Percentiles rank a stretch among this genome's conserved stretches.
phyloP scores from a whole-genome alignment of 139 green algal species.

The Tetraselmis chui region DNA sequence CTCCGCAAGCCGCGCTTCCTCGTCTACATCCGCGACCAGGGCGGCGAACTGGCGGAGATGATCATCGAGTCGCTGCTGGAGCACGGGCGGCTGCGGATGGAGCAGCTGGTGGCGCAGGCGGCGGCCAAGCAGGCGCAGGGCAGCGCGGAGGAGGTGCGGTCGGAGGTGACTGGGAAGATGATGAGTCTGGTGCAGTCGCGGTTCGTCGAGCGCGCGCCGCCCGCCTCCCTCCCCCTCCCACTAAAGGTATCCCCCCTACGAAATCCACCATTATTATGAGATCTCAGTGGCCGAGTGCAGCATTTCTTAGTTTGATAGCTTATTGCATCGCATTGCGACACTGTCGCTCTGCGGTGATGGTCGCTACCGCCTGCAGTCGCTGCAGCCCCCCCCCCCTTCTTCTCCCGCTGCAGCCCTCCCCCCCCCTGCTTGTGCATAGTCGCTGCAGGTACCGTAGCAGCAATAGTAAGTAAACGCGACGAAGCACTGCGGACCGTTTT shows the following conservation, averaged over 20 bases:
- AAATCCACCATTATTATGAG: too few relatives aligned
- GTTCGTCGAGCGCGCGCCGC: neutral
- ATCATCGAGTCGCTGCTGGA: neutral
- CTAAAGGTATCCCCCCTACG: neutral
- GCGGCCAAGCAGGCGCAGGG: neutral
- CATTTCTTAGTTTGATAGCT: too few relatives aligned
- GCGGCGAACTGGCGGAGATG: neutral
- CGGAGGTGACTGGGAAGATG: neutral
- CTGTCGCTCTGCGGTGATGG: too few relatives aligned
- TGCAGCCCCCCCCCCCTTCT: neutral
- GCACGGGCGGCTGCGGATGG: neutral
- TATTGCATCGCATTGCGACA: too few relatives aligned
- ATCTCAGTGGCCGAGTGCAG: too few relatives aligned
- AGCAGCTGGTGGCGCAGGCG: neutral
- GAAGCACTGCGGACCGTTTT: too few relatives aligned
- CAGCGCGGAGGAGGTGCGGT: neutral
- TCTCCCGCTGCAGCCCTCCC: neutral
- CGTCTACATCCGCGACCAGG: neutral
- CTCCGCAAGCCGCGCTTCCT: neutral
- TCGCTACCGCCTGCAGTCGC: too few relatives aligned
- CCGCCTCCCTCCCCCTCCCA: neutral
- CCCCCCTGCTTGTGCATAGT: too few relatives aligned
- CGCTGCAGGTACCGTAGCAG: too few relatives aligned
- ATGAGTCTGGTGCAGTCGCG: neutral
- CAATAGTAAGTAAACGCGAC: too few relatives aligned